These are phyloP conservation scores for Xylaria intraflava DNA, from an alignment of 495 filamentous ascomycete genomes.

Conservation along the genomic window DNA sequence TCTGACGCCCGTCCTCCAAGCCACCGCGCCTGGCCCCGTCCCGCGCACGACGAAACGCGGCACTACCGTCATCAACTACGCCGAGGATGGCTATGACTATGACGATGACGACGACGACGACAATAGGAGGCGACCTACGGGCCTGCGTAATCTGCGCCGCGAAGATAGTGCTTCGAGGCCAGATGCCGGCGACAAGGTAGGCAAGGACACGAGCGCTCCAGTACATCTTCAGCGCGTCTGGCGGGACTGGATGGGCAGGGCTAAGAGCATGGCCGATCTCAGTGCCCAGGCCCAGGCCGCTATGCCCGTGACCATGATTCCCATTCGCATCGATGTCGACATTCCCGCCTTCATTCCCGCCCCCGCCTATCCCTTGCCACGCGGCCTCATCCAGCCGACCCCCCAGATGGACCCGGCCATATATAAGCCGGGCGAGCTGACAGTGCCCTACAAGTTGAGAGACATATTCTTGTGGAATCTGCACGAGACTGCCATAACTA, in stretches of 20 bases:
- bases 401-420: constrained; percentile 51
- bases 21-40: constrained; percentile 56
- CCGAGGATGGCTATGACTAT: constrained; percentile 91
- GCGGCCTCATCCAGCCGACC: constrained; percentile 41
- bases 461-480: constrained; percentile 97
- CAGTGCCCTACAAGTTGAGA: constrained; percentile 78
- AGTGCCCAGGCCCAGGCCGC: constrained; percentile 78
- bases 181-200: constrained; percentile 64
- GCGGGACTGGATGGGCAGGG: constrained; percentile 90
- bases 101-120: constrained; percentile 89
- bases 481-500: constrained; percentile 88
- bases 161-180: constrained; percentile 60
- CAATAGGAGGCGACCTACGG: constrained; percentile 67
- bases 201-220: constrained; percentile 73
- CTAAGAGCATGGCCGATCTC: constrained; percentile 56
- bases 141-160: constrained; percentile 70
- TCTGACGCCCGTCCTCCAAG: constrained; percentile 77
- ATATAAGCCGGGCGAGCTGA: constrained; percentile 67
- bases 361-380: constrained; percentile 62
- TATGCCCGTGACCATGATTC: constrained; percentile 83
- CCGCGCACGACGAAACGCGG: constrained; percentile 92
- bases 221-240: constrained; percentile 85
- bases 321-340: constrained; percentile 94
- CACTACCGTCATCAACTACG: constrained; percentile 93
- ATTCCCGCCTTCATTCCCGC: constrained; percentile 70